A percentile compares a stretch with the other conserved stretches of the same genome.
These are phyloP conservation scores for Suhomyces panamericanus DNA, from an alignment of 1,139 yeast species.

Conservation along the genomic window DNA sequence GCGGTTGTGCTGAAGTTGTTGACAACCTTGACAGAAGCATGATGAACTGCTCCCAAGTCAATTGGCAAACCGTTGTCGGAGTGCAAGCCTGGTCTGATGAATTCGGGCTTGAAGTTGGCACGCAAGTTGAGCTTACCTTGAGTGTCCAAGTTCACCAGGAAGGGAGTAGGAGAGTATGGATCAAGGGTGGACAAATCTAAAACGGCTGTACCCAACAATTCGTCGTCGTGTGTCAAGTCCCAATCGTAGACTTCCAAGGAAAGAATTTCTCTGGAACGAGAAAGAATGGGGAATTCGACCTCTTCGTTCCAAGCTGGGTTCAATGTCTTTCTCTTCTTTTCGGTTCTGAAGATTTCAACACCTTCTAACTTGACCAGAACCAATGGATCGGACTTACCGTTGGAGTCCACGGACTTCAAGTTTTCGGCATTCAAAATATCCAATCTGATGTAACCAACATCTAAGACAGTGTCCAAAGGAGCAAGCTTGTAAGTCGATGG, in stretches of 20 bases:
- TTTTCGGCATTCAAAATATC: slow-evolving; percentile 56
- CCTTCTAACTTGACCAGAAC: slow-evolving; percentile 55
- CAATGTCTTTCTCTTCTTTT: slow-evolving; percentile 62
- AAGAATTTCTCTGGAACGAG: slow-evolving; percentile 57
- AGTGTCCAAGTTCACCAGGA: slow-evolving; percentile 54
- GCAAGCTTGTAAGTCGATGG: slow-evolving; percentile 59
- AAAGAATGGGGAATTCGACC: slow-evolving; percentile 56
- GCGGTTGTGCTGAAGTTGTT: slow-evolving; percentile 43
- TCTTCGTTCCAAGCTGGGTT: slow-evolving; percentile 71
- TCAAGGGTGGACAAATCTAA: slow-evolving; percentile 52
- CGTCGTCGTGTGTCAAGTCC: slow-evolving; percentile 74
- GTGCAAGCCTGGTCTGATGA: slow-evolving; percentile 58
- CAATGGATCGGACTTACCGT: slow-evolving; percentile 77
- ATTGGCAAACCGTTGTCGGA: slow-evolving; percentile 42
- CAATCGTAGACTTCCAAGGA: slow-evolving; percentile 62
- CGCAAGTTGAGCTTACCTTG: slow-evolving; percentile 58
- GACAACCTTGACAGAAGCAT: slow-evolving; percentile 50
- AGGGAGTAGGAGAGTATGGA: slow-evolving; percentile 45
- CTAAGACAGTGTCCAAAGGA: slow-evolving; percentile 60
- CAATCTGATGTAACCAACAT: slow-evolving; percentile 62
- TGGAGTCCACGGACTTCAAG: slow-evolving; percentile 60
- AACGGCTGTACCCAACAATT: slow-evolving; percentile 52
- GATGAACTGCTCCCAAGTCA: slow-evolving; percentile 41
- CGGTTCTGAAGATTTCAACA: slow-evolving; percentile 54
- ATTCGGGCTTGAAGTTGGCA: slow-evolving; percentile 63